Percentiles rank a stretch among this genome's conserved stretches.
phyloP scores from a whole-genome alignment of 768 basidiomycete genomes.

The Heimioporus sp. region DNA sequence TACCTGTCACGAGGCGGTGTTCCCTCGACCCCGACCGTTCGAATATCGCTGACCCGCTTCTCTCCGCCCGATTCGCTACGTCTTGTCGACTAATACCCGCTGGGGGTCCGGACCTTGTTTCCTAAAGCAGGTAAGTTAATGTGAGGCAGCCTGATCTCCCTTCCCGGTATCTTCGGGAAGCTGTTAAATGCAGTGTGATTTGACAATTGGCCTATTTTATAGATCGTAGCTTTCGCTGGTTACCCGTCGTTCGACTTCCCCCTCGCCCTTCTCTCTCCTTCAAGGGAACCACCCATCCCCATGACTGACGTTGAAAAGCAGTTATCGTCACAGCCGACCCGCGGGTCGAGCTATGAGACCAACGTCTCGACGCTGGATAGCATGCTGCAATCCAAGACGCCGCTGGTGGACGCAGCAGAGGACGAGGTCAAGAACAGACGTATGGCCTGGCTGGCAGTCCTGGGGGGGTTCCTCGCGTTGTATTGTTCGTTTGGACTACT shows the following conservation, averaged over 20 bases:
- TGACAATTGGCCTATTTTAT: conserved; percentile 24
- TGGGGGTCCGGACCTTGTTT: conserved; percentile 1
- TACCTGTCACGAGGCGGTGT: background rate
- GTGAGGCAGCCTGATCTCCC: conserved; percentile 14
- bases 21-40: background rate
- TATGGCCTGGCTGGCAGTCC: conserved; percentile 47
- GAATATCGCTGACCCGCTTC: background rate
- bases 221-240: conserved; percentile 10
- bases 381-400: conserved; percentile 20
- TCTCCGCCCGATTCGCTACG: conserved; percentile 5
- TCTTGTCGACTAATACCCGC: conserved; percentile 13
- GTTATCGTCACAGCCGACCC: conserved; percentile 8
- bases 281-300: conserved; percentile 5
- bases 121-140: conserved; percentile 1
- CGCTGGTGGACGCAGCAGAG: conserved; percentile 10
- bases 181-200: conserved; percentile 21
- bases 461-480: conserved; percentile 64
- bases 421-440: conserved; percentile 7
- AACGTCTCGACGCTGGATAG: conserved; percentile 21
- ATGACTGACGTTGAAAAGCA: conserved; percentile 35
- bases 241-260: background rate
- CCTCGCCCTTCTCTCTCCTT: conserved; percentile 11
- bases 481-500: conserved; percentile 73
- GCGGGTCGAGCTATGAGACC: conserved; percentile 22
- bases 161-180: conserved; percentile 26